Evolutionary conservation across 164 flowering plant genomes (phyloP).

Genomic region (Magnolia officinalis): DNA sequence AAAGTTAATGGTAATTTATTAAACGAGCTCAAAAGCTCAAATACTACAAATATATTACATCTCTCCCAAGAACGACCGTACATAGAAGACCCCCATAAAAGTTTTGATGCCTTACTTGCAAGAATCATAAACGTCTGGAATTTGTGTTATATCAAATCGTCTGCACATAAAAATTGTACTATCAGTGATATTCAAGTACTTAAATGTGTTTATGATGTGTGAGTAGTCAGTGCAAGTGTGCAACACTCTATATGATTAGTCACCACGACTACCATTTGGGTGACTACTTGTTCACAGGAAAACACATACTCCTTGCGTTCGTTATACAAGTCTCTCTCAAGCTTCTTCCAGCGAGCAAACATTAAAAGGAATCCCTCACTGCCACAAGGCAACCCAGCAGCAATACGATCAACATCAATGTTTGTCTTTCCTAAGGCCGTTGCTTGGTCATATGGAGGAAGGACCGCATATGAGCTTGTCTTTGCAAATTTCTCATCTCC

Average conservation of each 20-base stretch:
- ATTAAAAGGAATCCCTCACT: constrained; percentile 97
- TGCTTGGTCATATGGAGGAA: constrained; percentile 96
- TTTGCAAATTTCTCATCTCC: constrained; percentile 79
- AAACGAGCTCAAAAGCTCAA: not conserved
- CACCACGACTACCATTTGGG: constrained; percentile 1
- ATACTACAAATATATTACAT: too few relatives aligned
- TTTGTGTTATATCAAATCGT: constrained; percentile 91
- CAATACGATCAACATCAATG: constrained; percentile 90
- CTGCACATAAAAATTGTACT: constrained; percentile 45
- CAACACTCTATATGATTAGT: not conserved
- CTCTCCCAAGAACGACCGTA: not conserved
- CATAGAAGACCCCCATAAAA: not conserved
- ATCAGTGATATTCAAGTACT: constrained; percentile 8
- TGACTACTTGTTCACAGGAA: not conserved
- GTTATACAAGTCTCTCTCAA: constrained; percentile 92
- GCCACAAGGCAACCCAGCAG: constrained; percentile 99
- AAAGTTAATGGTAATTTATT: not conserved
- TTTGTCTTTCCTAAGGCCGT: constrained; percentile 95
- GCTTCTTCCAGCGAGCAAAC: constrained; percentile 99
- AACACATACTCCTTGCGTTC: constrained; percentile 86
- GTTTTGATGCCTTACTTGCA: constrained; percentile 77
- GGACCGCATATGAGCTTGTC: constrained; percentile 59
- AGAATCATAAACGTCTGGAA: constrained; percentile 99
- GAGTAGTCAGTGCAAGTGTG: not conserved
- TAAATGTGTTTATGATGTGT: not conserved